Conservation (phyloP, 805 yeast species). For the Saccharomycopsis babjevae region DNA sequence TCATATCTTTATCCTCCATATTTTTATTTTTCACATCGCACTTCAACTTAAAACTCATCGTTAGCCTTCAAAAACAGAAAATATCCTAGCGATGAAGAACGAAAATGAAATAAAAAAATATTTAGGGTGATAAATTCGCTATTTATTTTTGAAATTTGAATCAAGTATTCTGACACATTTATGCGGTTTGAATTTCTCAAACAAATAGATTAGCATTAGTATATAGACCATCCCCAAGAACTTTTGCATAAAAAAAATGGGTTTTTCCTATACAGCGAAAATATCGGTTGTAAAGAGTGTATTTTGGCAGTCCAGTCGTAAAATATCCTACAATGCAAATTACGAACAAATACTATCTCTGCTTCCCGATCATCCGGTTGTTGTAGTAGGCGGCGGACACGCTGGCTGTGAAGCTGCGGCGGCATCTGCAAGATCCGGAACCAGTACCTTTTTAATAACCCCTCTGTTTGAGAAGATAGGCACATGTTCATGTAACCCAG, state of each 20-base stretch:
- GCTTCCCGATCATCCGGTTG: slow-evolving; percentile 45
- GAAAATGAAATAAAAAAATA: too few relatives aligned
- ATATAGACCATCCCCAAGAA: background rate
- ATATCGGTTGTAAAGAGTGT: background rate
- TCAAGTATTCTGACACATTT: background rate
- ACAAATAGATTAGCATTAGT: background rate
- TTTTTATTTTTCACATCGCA: too few relatives aligned
- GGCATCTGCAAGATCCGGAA: slow-evolving; percentile 81
- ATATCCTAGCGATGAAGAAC: too few relatives aligned
- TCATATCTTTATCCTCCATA: too few relatives aligned
- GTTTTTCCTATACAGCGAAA: background rate
- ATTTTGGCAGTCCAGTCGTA: background rate
- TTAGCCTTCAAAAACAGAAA: too few relatives aligned
- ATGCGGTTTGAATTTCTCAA: background rate
- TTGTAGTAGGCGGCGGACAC: slow-evolving; percentile 96
- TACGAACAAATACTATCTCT: background rate
- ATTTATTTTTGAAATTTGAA: background rate
- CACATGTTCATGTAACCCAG: slow-evolving; percentile 94
- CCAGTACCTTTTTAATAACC: slow-evolving; percentile 60
- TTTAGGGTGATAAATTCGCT: too few relatives aligned
- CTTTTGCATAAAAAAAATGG: background rate
- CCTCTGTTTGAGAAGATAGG: slow-evolving; percentile 73
- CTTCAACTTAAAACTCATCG: too few relatives aligned
- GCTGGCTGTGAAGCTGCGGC: slow-evolving; percentile 98
- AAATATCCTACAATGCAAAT: background rate